Evolutionary conservation across 2,329 filamentous ascomycete species (phyloP).

Genomic region (Cadophora sp.): DNA sequence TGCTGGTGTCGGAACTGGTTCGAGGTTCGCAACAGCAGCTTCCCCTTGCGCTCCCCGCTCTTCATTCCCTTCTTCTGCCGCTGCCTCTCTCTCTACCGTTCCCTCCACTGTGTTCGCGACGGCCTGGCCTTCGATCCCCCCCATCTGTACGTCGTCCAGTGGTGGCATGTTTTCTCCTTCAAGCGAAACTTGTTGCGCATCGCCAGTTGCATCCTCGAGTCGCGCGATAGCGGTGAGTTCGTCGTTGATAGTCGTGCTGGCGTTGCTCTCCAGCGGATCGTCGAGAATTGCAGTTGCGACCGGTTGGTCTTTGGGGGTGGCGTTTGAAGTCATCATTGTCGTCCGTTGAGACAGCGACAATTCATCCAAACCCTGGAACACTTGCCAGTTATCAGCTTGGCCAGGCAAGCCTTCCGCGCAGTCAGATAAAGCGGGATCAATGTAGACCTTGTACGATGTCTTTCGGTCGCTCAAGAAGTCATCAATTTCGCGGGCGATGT

Average conservation of each 20-base stretch:
- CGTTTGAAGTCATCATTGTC: constrained; percentile 47
- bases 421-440: background rate
- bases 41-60: constrained; percentile 6
- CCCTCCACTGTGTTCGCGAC: background rate
- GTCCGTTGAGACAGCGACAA: constrained; percentile 36
- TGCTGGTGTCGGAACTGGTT: background rate
- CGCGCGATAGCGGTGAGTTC: constrained; percentile 29
- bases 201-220: constrained; percentile 15
- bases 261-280: background rate
- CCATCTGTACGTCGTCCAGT: background rate
- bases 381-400: background rate
- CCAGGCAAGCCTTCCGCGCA: background rate
- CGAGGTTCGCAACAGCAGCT: background rate
- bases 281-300: constrained; percentile 20
- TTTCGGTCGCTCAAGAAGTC: background rate
- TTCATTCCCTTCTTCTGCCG: background rate
- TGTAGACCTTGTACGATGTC: background rate
- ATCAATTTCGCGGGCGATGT: too few relatives aligned
- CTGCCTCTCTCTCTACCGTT: background rate
- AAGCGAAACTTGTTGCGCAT: constrained; percentile 8
- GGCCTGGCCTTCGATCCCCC: background rate
- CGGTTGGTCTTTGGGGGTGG: constrained; percentile 18
- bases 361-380: constrained; percentile 41
- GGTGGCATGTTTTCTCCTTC: constrained; percentile 1
- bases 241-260: background rate